These are phyloP conservation scores for Quercus dentata DNA, from an alignment of 306 rosid species.

Conservation along the genomic window DNA sequence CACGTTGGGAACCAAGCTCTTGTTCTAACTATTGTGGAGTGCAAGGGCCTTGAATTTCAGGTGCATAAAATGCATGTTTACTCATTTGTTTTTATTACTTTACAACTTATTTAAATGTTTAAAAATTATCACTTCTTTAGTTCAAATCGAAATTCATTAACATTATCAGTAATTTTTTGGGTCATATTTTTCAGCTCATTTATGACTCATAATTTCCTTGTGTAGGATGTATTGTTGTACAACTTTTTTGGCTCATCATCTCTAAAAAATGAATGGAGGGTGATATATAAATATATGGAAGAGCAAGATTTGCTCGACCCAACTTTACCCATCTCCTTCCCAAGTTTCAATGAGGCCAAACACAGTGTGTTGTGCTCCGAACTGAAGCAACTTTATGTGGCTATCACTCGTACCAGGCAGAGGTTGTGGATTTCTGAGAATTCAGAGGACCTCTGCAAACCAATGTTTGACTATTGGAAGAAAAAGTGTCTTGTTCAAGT, in stretches of 20 bases:
- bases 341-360: slow-evolving; percentile 44
- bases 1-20: slow-evolving; percentile 73
- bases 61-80: slow-evolving; percentile 19
- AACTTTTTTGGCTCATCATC: slow-evolving; percentile 75
- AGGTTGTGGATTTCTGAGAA: slow-evolving; percentile 74
- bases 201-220: background rate
- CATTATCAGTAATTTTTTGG: background rate
- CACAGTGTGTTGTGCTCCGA: slow-evolving; percentile 70
- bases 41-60: slow-evolving; percentile 91
- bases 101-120: background rate
- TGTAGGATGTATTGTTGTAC: slow-evolving; percentile 68
- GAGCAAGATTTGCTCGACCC: slow-evolving; percentile 52
- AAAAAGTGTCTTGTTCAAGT: slow-evolving; percentile 59
- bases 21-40: slow-evolving; percentile 66
- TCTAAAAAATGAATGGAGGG: slow-evolving; percentile 63
- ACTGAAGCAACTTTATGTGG: slow-evolving; percentile 66
- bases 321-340: slow-evolving; percentile 9
- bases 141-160: background rate
- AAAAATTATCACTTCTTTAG: background rate
- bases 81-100: background rate
- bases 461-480: slow-evolving; percentile 74
- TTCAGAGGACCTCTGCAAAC: slow-evolving; percentile 29
- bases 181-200: background rate
- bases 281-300: slow-evolving; percentile 59
- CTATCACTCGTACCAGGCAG: slow-evolving; percentile 73